Evolutionary conservation across 2,329 filamentous ascomycete species (phyloP).

Genomic region (Sporothrix mexicana): DNA sequence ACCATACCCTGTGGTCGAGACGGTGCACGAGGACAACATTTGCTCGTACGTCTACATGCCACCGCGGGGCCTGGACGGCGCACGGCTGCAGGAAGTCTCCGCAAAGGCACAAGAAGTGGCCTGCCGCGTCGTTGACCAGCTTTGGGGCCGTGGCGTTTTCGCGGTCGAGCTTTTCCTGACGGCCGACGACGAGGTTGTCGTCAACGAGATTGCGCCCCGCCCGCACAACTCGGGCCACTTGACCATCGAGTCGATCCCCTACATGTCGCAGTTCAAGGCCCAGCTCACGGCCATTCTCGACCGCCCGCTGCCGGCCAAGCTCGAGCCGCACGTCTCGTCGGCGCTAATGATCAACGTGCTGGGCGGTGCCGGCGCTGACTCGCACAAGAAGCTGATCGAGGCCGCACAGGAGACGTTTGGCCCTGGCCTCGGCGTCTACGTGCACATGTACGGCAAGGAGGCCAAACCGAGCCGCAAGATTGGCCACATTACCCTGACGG

Average conservation of each 20-base stretch:
- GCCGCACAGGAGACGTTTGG: slow-evolving; percentile 53
- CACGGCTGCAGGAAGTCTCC: slow-evolving; percentile 65
- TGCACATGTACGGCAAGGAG: slow-evolving; percentile 92
- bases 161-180: slow-evolving; percentile 96
- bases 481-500: slow-evolving; percentile 87
- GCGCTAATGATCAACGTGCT: slow-evolving; percentile 84
- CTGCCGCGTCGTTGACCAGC: slow-evolving; percentile 75
- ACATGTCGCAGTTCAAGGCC: slow-evolving; percentile 88
- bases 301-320: slow-evolving; percentile 59
- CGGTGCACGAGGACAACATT: slow-evolving; percentile 91
- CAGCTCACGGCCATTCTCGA: slow-evolving; percentile 85
- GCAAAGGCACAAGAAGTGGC: slow-evolving; percentile 76
- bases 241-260: slow-evolving; percentile 87
- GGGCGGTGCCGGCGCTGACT: slow-evolving; percentile 68
- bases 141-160: slow-evolving; percentile 91
- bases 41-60: slow-evolving; percentile 89
- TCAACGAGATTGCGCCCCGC: slow-evolving; percentile 87
- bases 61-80: slow-evolving; percentile 59
- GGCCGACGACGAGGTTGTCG: slow-evolving; percentile 69
- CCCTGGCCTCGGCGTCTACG: slow-evolving; percentile 54
- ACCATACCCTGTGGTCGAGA: slow-evolving; percentile 90
- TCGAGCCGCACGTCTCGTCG: slow-evolving; percentile 64
- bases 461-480: slow-evolving; percentile 91
- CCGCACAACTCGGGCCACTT: slow-evolving; percentile 93
- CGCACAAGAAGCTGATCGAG: slow-evolving; percentile 61